phyloP scores from a whole-genome alignment of 2,329 filamentous ascomycete species.

The Penicillium corylophilum region DNA sequence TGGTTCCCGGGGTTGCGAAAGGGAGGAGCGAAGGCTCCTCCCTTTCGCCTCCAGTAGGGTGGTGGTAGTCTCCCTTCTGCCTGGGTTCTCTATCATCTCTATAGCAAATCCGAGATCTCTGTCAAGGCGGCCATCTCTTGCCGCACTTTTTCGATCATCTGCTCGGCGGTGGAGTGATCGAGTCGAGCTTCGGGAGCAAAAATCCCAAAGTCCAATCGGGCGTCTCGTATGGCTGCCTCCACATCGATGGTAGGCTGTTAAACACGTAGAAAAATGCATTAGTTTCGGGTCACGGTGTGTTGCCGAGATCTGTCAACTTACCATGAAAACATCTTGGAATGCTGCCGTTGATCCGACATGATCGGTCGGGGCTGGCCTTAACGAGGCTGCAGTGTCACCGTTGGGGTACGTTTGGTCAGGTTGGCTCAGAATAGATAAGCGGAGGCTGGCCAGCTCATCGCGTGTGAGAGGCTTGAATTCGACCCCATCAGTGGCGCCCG shows the following conservation, averaged over 20 bases:
- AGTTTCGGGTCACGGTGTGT: slow-evolving; percentile 6
- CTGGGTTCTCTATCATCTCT: slow-evolving; percentile 2
- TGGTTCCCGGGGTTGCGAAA: background rate
- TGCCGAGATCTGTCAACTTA: slow-evolving; percentile 15
- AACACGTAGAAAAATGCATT: slow-evolving; percentile 15
- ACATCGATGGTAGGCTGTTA: slow-evolving; percentile 26
- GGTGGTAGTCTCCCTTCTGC: background rate
- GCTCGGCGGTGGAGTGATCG: slow-evolving; percentile 10
- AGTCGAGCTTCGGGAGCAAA: slow-evolving; percentile 19
- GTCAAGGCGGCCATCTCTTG: slow-evolving; percentile 16
- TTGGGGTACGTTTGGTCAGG: slow-evolving; percentile 6
- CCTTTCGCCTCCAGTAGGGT: background rate
- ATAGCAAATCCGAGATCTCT: slow-evolving; percentile 3
- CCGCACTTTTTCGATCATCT: slow-evolving; percentile 14
- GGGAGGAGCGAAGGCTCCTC: background rate
- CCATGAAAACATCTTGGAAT: slow-evolving; percentile 14
- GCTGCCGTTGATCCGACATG: slow-evolving; percentile 9
- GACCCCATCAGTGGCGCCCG: slow-evolving; percentile 1
- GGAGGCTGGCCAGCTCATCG: slow-evolving; percentile 10
- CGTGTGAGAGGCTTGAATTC: slow-evolving; percentile 11
- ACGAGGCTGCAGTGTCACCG: slow-evolving; percentile 9
- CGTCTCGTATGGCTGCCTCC: slow-evolving; percentile 24
- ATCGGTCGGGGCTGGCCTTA: slow-evolving; percentile 4
- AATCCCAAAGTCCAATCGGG: slow-evolving; percentile 22
- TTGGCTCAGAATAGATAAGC: background rate